Evolutionary conservation across 2,329 filamentous ascomycete genomes (phyloP), one percentile per base, ranked within the genome.

Genomic region (Blumeria hordei): DNA sequence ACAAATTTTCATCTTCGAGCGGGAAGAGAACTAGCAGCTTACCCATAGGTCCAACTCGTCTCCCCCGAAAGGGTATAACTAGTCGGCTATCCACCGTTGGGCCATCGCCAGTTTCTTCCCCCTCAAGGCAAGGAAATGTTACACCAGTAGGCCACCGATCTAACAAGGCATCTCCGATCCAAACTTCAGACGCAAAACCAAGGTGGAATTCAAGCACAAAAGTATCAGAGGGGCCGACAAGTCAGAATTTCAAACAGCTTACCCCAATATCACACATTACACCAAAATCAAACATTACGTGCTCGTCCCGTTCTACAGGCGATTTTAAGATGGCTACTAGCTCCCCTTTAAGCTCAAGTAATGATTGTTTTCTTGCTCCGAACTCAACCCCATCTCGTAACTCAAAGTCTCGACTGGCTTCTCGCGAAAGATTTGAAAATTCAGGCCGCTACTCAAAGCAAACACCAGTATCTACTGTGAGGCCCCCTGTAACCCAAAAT

Each of bases 141-240:
- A 77, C 76, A 0, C 73, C 75, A 5, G 74, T 71, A 59, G 61
- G 65, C 56, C 61, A 69, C 67, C 59, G 67, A 62, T 51, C 69
- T 52, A 65, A 72, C 55, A 70, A 73, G 53, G 69, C 74, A 55
- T 64, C 69, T 41, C 69, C 55, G 14, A 58, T 74, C 55, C 63
- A 69, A 43, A 69, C 72, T 1, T 71, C 70, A 18, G 69, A 74
- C 56, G 71, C 75, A 56, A 78, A 82, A 53, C 85, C 85, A 3
- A 75, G 79, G 56, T 92, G 85, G 85, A 90, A 81, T 63, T 64
- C 63, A 10, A 83, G 80, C 34, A 77, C 79, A 6, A 86, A 82
- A 61, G 74, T 76, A 4, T 69, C 69, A 6, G 74, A 79, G 58
- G 70, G 79, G n/a, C 74, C 81, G 35, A 75, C 77, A n/a, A 79